Evolutionary conservation across 2,329 filamentous ascomycete genomes (phyloP).

Genomic region (Blastomyces silverae): DNA sequence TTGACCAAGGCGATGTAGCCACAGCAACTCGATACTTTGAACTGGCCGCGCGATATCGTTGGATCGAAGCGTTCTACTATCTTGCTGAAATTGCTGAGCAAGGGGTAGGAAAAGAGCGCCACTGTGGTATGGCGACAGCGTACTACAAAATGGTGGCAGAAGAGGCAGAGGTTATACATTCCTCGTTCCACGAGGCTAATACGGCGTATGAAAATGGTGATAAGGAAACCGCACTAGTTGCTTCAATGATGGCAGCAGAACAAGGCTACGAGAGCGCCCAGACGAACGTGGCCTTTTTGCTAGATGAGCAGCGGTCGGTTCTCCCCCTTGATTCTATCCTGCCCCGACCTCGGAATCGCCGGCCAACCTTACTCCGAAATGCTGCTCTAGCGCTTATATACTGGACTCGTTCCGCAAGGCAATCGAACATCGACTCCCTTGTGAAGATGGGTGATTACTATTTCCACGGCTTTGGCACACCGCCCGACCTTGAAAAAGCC

Average conservation of each 20-base stretch:
- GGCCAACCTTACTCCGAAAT: conserved; percentile 48
- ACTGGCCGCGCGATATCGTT: conserved; percentile 70
- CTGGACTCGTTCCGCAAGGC: conserved; percentile 90
- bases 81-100: conserved; percentile 79
- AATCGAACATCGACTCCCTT: conserved; percentile 85
- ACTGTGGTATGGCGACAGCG: conserved; percentile 66
- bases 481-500: conserved; percentile 71
- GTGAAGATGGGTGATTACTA: conserved; percentile 99
- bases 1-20: conserved; percentile 79
- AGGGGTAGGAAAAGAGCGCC: conserved; percentile 70
- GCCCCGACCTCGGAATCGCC: conserved; percentile 39
- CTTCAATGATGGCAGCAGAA: conserved; percentile 81
- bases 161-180: conserved; percentile 64
- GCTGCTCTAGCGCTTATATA: conserved; percentile 71
- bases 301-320: conserved; percentile 64
- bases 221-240: conserved; percentile 68
- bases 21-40: conserved; percentile 83
- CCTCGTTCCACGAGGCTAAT: conserved; percentile 76
- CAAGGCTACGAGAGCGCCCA: conserved; percentile 87
- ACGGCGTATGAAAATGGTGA: conserved; percentile 73
- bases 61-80: conserved; percentile 87
- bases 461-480: conserved; percentile 68
- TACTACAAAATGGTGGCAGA: conserved; percentile 80
- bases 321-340: conserved; percentile 52
- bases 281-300: conserved; percentile 79